Evolutionary conservation across 805 yeast species (phyloP).

Genomic region (Kuraishia molischiana): DNA sequence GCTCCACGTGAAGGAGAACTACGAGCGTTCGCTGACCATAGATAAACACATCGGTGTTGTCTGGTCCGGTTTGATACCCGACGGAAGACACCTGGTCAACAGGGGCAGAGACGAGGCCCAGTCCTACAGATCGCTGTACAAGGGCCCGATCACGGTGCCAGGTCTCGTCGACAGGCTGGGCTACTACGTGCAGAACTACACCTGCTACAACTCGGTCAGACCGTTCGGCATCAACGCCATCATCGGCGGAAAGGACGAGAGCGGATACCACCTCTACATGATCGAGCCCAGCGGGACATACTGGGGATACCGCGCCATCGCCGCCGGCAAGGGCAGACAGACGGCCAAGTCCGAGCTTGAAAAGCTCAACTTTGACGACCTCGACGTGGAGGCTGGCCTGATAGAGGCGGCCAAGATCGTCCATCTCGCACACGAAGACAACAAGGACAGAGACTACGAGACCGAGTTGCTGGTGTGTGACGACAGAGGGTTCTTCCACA

Average conservation of each 20-base stretch:
- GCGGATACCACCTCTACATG: conserved; percentile 92
- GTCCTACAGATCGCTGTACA: conserved; percentile 67
- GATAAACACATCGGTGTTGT: conserved; percentile 93
- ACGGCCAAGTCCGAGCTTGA: conserved; percentile 96
- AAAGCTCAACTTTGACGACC: conserved; percentile 64
- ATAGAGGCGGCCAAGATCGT: conserved; percentile 92
- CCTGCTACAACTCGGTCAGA: conserved; percentile 92
- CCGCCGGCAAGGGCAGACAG: conserved; percentile 97
- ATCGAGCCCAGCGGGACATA: conserved; percentile 94
- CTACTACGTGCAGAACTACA: conserved; percentile 87
- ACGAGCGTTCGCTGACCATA: conserved; percentile 84
- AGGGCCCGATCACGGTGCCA: conserved; percentile 68
- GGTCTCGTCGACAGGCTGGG: conserved; percentile 83
- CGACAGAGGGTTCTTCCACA: not conserved
- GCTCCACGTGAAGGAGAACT: conserved; percentile 79
- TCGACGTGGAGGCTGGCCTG: conserved; percentile 74
- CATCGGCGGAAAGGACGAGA: conserved; percentile 85
- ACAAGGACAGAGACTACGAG: conserved; percentile 88
- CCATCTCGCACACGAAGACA: conserved; percentile 92
- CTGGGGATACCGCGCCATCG: conserved; percentile 98
- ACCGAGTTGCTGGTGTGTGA: conserved; percentile 28
- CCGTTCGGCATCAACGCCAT: conserved; percentile 94
- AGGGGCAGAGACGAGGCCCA: conserved; percentile 90
- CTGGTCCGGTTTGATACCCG: conserved; percentile 92
- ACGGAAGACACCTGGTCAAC: conserved; percentile 87